Base-by-base conservation (phyloP, 2,329 filamentous ascomycete species). In the Onygenales sp. region DNA sequence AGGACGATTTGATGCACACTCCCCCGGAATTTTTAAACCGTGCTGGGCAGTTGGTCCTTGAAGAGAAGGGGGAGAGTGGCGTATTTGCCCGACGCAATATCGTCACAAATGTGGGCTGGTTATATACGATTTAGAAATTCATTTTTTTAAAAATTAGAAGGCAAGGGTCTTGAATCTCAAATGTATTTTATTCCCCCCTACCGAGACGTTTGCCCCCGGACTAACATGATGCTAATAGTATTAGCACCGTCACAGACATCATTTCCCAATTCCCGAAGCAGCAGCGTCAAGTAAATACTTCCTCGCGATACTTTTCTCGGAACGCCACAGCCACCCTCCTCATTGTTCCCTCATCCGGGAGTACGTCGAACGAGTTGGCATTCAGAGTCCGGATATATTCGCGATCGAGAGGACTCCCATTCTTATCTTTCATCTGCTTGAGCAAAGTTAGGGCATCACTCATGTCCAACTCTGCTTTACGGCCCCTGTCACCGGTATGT, bases 401-500 rank as follows among this genome's bases (percentile, higher is more conserved):
- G 50, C 50, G 53, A 43, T 65, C 57, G 38, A 68, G 49, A 5
- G 59, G 59, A n/a, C 58, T 57, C 1, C 58, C 53, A 21, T 64
- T 59, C 13, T 54, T 56, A 4, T 56, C 57, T 32, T 59, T 60
- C 51, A 64, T 36, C 47, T 63, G 57, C 52, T 59, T 64, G 50
- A 68, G 49, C 55, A 69, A 54, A 6, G 65, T 64, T 27, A 68
- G 39, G 6, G 61, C 60, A 50, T 69, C 66, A 11, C 53, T 55
- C 43, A 66, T 58, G 55, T 69, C 66, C 5, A 59, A 54, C n/a
- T 57, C 60, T 7, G 57, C 55, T 50, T 66, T 66, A 2, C 59
- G 50, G 11, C 59, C 58, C 6, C 59, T 57, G 5, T 57, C 51
- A 4, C 54, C 58, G 17, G 56, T 53, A 51, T 66, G 60, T 43